Percentiles rank a stretch among this genome's conserved stretches.
Evolutionary conservation across 1,284 basidiomycete genomes (phyloP).

Genomic region (Puccinia hordei): DNA sequence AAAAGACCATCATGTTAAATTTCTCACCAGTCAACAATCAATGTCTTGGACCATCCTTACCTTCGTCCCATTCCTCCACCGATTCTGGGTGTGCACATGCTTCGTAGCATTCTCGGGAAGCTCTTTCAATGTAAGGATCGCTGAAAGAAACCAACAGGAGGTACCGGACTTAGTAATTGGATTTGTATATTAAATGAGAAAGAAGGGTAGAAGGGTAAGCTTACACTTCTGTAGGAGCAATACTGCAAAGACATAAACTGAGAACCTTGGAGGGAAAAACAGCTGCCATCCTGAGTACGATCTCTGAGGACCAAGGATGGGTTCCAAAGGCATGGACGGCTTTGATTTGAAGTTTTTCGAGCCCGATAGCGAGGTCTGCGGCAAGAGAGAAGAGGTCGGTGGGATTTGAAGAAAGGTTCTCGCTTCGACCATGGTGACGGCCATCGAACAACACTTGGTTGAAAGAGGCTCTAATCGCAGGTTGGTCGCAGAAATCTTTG

Average conservation of each 20-base stretch:
- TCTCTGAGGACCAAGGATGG: slow-evolving; percentile 34
- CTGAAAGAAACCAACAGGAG: not conserved
- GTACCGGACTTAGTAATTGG: not conserved
- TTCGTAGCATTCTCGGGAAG: slow-evolving; percentile 32
- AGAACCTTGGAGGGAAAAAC: slow-evolving; percentile 10
- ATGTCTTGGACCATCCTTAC: not conserved
- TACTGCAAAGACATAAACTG: slow-evolving; percentile 23
- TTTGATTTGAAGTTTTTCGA: slow-evolving; percentile 26
- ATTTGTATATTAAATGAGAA: not conserved
- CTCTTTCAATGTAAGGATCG: slow-evolving; percentile 11
- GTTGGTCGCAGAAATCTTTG: not conserved
- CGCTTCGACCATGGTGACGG: slow-evolving; percentile 19
- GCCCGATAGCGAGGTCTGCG: slow-evolving; percentile 33
- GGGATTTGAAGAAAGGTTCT: not conserved
- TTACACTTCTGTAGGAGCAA: slow-evolving; percentile 16
- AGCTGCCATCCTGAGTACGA: slow-evolving; percentile 26
- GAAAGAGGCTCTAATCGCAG: not conserved
- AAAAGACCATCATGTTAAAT: not conserved
- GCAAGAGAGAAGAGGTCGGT: slow-evolving; percentile 25
- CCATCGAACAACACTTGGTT: slow-evolving; percentile 28
- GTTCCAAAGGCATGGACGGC: not conserved
- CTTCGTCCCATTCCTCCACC: slow-evolving; percentile 47
- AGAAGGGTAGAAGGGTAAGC: not conserved
- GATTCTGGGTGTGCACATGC: slow-evolving; percentile 13
- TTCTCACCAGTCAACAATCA: not conserved